Evolutionary conservation across 2,329 filamentous ascomycete genomes (phyloP), one percentile per base, ranked within the genome.

Genomic region (Penicillium sclerotigenum): DNA sequence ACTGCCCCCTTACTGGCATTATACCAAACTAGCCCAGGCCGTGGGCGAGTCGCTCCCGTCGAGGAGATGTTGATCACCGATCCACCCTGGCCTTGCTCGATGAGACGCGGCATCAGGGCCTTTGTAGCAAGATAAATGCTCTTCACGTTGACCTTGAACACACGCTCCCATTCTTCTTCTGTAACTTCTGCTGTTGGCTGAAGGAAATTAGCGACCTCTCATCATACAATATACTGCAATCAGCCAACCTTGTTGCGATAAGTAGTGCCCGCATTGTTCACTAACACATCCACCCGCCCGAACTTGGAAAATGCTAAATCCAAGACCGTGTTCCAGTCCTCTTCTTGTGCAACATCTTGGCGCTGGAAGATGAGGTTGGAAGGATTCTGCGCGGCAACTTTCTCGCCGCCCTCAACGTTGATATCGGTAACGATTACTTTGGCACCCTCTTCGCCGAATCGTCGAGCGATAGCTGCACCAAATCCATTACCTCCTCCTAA

Each of bases 201-300:
- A 3, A 26, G 11, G 3, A 11, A 24, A 54, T 55, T 14, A 55
- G 47, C 3, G 7, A 42, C 2, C 8, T n/a, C 4, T 11, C 26
- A 10, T 33, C 14, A 50, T 29, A 16, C 9, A 26, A 24, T n/a
- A 22, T 0, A 29, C 28, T 10, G n/a, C n/a, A n/a, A n/a, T n/a
- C 8, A 38, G 37, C 59, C 11, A 11, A 73, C 73, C 70, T 76
- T 76, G 59, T 76, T 76, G 51, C 65, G 66, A 65, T 73, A 75
- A 16, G 67, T 68, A 16, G 69, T 75, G 13, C 79, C 79, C 8
- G 78, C 77, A 67, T 80, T 80, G 56, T 80, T 80, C 40, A 80
- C 71, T 47, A 80, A 60, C 16, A 77, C 68, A 64, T 80, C 75
- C 49, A 81, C 59, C 22, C 66, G 61, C 1, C 71, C 71, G 31